These are phyloP conservation scores for Fusarium sublunatum DNA, from an alignment of 2,329 filamentous ascomycete species.

Conservation along the genomic window DNA sequence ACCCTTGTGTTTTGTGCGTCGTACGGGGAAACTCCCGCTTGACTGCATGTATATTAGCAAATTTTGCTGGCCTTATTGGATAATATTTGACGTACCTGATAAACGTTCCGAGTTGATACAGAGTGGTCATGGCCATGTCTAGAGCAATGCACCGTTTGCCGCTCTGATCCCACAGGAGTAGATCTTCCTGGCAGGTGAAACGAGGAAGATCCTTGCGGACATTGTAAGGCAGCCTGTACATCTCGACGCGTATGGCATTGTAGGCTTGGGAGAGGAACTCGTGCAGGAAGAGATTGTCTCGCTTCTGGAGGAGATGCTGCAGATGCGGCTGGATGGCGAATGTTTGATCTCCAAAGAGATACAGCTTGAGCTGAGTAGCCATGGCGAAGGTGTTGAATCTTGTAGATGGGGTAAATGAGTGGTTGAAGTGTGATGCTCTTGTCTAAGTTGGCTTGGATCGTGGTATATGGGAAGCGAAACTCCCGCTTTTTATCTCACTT, in stretches of 20 bases:
- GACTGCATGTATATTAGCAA: background rate
- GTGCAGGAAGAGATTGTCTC: constrained; percentile 39
- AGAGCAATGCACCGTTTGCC: constrained; percentile 34
- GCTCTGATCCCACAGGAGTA: constrained; percentile 32
- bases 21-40: constrained; percentile 30
- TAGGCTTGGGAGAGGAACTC: constrained; percentile 36
- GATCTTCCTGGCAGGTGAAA: constrained; percentile 37
- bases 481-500: constrained; percentile 18
- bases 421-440: constrained; percentile 27
- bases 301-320: constrained; percentile 29
- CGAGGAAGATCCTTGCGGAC: constrained; percentile 33
- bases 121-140: constrained; percentile 39
- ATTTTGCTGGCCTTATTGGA: fast-evolving
- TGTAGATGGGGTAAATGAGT: constrained; percentile 7
- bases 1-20: constrained; percentile 28
- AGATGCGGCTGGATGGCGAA: constrained; percentile 35
- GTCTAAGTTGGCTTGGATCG: background rate
- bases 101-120: constrained; percentile 37
- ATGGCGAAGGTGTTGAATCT: constrained; percentile 40
- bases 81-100: background rate
- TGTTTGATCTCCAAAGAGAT: constrained; percentile 39
- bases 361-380: constrained; percentile 25
- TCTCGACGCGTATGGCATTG: constrained; percentile 29
- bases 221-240: constrained; percentile 27
- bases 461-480: background rate